Evolutionary conservation across 805 yeast genomes (phyloP).

Genomic region (Maudiozyma serrabonitensis): DNA sequence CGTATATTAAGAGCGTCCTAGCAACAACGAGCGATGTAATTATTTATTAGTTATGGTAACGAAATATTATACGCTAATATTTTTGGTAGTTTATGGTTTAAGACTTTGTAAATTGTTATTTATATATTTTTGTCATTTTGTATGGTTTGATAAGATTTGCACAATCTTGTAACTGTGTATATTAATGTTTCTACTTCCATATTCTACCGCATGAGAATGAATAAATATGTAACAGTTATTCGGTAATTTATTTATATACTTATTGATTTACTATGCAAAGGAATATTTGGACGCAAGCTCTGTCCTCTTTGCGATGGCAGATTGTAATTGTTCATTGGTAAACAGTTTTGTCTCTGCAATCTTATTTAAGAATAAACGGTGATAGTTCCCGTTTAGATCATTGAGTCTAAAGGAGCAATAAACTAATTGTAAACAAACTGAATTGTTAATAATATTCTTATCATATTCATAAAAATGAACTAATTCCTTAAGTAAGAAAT

Average conservation of each 20-base stretch:
- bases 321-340: slow-evolving; percentile 13
- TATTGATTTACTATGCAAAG: slow-evolving; percentile 4
- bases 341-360: slow-evolving; percentile 18
- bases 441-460: slow-evolving; percentile 36
- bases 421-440: slow-evolving; percentile 69
- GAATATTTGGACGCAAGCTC: slow-evolving; percentile 25
- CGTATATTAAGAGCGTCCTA: no score
- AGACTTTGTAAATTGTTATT: no score
- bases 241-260: background rate
- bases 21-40: no score
- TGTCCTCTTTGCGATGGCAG: slow-evolving; percentile 25
- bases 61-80: no score
- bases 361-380: slow-evolving; percentile 23
- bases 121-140: no score
- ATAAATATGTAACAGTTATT: background rate
- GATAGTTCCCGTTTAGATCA: slow-evolving; percentile 26
- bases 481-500: slow-evolving; percentile 23
- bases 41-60: no score
- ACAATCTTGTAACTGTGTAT: no score
- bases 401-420: slow-evolving; percentile 84
- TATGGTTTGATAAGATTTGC: no score
- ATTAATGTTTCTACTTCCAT: no score
- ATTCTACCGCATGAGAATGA: no score
- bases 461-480: background rate
- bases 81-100: no score